Evolutionary conservation across 441 rosid species (phyloP).

Genomic region (Erodium texanum): DNA sequence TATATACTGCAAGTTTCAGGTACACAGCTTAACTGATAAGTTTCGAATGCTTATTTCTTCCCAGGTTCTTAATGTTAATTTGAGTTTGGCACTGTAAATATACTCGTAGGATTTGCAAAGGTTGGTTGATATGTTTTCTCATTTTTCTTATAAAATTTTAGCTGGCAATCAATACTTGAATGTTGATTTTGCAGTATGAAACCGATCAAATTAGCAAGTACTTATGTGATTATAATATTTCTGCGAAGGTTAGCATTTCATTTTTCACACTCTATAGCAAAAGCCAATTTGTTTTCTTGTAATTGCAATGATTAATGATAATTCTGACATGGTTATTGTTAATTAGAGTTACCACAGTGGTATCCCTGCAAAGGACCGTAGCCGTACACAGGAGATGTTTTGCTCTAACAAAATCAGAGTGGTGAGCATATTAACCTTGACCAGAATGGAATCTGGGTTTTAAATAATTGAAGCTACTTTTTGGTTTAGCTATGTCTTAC

Average conservation of each 20-base stretch:
- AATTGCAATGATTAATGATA: constrained; percentile 14
- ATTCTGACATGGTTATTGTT: constrained; percentile 23
- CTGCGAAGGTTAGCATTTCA: constrained; percentile 55
- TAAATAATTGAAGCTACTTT: not conserved
- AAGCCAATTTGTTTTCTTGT: constrained; percentile 11
- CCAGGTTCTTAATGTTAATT: too few relatives aligned
- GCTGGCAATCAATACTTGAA: constrained; percentile 18
- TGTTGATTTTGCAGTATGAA: constrained; percentile 58
- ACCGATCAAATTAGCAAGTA: constrained; percentile 71
- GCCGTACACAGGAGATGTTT: constrained; percentile 68
- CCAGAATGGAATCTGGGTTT: constrained; percentile 5
- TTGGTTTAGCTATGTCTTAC: constrained; percentile 7
- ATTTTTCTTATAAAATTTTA: constrained; percentile 12
- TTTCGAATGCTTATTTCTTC: constrained; percentile 3
- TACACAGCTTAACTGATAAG: constrained; percentile 14
- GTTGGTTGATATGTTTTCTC: not conserved
- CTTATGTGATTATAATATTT: constrained; percentile 64
- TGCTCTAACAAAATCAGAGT: constrained; percentile 89
- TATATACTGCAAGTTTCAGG: constrained; percentile 96
- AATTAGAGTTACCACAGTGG: constrained; percentile 84
- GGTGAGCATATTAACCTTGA: constrained; percentile 40
- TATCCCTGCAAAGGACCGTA: constrained; percentile 64
- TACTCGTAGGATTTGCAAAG: not conserved
- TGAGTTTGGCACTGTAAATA: too few relatives aligned
- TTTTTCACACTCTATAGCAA: constrained; percentile 9